Evolutionary conservation across 2,329 filamentous ascomycete species (phyloP), one percentile per base, ranked within the genome.

Genomic region (Raffaelea deltoideospora): DNA sequence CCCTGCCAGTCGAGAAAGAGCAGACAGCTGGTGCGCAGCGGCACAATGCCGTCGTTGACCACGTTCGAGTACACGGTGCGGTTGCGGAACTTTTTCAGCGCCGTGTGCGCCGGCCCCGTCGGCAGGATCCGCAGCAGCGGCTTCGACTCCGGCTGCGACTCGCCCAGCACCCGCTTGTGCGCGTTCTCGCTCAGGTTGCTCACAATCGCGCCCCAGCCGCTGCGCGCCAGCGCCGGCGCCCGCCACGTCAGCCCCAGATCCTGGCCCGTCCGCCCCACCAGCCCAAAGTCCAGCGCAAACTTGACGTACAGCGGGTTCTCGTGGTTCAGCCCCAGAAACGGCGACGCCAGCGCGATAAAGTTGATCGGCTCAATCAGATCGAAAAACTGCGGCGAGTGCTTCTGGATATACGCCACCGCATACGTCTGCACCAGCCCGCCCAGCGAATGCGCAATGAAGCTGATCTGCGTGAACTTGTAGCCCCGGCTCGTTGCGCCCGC

Each of bases 221-320:
- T 90, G 50, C 80, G 72, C 15, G 83, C 79, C 49, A 92, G 69
- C 1, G 81, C 88, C 8, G 88, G 88, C 13, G 88, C 79, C 49
- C 85, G 75, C 90, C 90, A 98, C 1, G 87, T 94, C 42, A 98
- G 63, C 18, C 90, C 90, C 9, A 98, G 67, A 59, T 98, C 90
- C 55, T 96, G 85, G 8, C 90, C 90, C 3, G 90, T 95, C 37
- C 88, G 73, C n/a, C 90, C 90, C 13, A 98, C 88, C 1, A 98
- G 68, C 0, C 90, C 90, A 59, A 96, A 93, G 53, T 98, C 90
- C 4, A 98, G 64, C 0, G 90, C 90, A 55, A 98, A 96, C 50
- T 87, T 93, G 56, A 98, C 83, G 53, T 98, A 98, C 39, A 96
- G 67, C 0, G 90, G 90, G 48, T 98, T 98, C 53, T 98, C 90